A percentile compares a stretch with the other conserved stretches of the same genome.
Evolutionary conservation across 257 asterid genomes (phyloP).

Genomic region (Craterostigma plantagineum): DNA sequence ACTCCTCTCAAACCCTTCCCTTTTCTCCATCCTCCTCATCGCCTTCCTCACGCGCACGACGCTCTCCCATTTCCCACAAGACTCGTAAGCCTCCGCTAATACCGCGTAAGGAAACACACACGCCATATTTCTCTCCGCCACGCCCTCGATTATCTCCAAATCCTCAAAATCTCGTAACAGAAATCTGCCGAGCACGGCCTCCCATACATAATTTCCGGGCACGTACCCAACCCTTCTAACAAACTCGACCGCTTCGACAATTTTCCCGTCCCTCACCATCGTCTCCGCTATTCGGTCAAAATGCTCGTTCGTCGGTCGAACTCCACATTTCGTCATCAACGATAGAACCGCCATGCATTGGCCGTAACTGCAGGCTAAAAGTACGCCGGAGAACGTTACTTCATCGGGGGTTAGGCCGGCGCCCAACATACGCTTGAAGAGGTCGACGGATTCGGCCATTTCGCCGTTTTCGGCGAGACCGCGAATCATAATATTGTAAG

Average conservation of each 20-base stretch:
- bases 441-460: conserved; percentile 22
- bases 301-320: conserved; percentile 33
- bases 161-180: conserved; percentile 26
- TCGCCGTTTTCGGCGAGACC: conserved; percentile 44
- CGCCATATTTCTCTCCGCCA: conserved; percentile 38
- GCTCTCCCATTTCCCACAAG: conserved; percentile 53
- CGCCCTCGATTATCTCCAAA: conserved; percentile 21
- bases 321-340: conserved; percentile 35
- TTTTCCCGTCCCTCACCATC: conserved; percentile 30
- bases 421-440: conserved; percentile 23
- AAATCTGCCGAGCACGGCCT: conserved; percentile 29
- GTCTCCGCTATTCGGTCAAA: conserved; percentile 23
- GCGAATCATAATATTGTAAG: conserved; percentile 43
- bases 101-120: conserved; percentile 30
- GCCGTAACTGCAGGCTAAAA: conserved; percentile 42
- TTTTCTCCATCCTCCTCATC: conserved; percentile 17
- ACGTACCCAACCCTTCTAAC: conserved; percentile 19
- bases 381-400: conserved; percentile 31
- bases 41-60: conserved; percentile 39
- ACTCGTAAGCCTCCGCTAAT: conserved; percentile 32
- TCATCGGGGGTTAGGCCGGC: conserved; percentile 28
- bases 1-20: conserved; percentile 24
- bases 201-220: conserved; percentile 27
- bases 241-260: conserved; percentile 27
- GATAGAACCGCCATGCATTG: conserved; percentile 26